A percentile compares a stretch with the other conserved stretches of the same genome.
These are phyloP conservation scores for Fomitopsis betulina DNA, from an alignment of 1,284 basidiomycete species.

Conservation along the genomic window DNA sequence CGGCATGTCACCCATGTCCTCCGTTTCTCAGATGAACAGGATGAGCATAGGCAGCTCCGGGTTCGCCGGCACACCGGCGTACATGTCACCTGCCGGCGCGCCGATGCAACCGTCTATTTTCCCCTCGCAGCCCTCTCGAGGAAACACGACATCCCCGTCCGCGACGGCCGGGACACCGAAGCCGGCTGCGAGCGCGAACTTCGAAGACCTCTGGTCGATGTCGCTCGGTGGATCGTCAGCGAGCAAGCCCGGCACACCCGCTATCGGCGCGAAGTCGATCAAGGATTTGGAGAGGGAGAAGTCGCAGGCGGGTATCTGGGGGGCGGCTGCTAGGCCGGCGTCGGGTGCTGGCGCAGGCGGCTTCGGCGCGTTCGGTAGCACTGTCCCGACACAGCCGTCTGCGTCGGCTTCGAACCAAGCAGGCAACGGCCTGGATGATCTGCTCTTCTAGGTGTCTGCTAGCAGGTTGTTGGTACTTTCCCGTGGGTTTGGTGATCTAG, in stretches of 20 bases:
- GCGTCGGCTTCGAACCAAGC: slow-evolving; percentile 16
- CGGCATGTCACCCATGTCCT: neutral
- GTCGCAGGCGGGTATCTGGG: slow-evolving; percentile 76
- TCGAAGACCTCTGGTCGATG: slow-evolving; percentile 91
- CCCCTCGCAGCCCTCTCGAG: slow-evolving; percentile 14
- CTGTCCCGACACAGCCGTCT: slow-evolving; percentile 13
- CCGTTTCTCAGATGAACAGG: neutral
- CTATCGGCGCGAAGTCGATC: slow-evolving; percentile 63
- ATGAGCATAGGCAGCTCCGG: slow-evolving; percentile 11
- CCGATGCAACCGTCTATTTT: slow-evolving; percentile 17
- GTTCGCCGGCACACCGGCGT: slow-evolving; percentile 21
- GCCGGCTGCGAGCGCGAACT: slow-evolving; percentile 42
- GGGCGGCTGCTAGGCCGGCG: slow-evolving; percentile 33
- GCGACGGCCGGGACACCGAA: slow-evolving; percentile 19
- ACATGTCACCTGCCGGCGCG: slow-evolving; percentile 17
- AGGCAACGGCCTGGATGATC: slow-evolving; percentile 25
- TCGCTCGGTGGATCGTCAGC: slow-evolving; percentile 54
- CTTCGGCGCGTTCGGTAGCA: slow-evolving; percentile 42
- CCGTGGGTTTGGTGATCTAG: neutral
- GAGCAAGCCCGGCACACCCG: slow-evolving; percentile 21
- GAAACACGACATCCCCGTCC: slow-evolving; percentile 15
- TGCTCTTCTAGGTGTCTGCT: slow-evolving; percentile 24
- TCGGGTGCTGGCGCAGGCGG: slow-evolving; percentile 24
- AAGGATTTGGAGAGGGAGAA: slow-evolving; percentile 87
- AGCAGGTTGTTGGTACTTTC: neutral